Evolutionary conservation across 352 stramenopile genomes (phyloP), one percentile per base, ranked within the genome.

Genomic region (Hyaloperonospora brassicae): DNA sequence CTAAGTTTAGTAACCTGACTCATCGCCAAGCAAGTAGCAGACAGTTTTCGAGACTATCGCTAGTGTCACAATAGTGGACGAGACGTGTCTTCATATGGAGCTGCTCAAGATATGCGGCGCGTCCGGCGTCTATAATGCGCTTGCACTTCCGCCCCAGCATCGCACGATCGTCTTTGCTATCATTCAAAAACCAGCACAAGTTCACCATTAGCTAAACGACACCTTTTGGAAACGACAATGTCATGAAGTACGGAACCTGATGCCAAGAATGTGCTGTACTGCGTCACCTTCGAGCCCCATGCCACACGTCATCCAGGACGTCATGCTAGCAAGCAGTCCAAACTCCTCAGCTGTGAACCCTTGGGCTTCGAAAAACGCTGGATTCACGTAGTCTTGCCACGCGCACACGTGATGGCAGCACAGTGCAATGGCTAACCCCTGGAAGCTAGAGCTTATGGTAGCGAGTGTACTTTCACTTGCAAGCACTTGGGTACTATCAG

Each of bases 21-120:
- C 64, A 73, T 42, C 53, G 45, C 79, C 78, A 92, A 13, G 79
- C 79, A 41, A 92, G 70, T 21, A 92, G 55, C 44, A 92, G 56
- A 46, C 82, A 92, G 51, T 92, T 92, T 50, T 92, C 82, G 31
- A 92, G 71, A 44, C 79, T 92, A 40, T 89, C 82, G 10, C 60
- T 53, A 13, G 76, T 70, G 36, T 82, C 68, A 47, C 82, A 92
- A 68, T 92, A 92, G 55, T 92, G 73, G 14, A 92, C 76, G 21
- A 92, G 69, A 41, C 81, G 69, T 24, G 79, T 83, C 31, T 87
- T 61, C 13, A 92, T 47, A 39, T 74, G 63, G 1, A 74, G 60
- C 6, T 71, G 48, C 42, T 61, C 46, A 14, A 92, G 59, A 44
- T 81, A 92, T 30, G 61, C 65, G 4, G 74, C 70, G n/a, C 82